Percentiles rank a stretch among this genome's conserved stretches.
These are phyloP conservation scores for Paecilomyces niveus DNA, from an alignment of 2,329 filamentous ascomycete genomes.

Conservation along the genomic window DNA sequence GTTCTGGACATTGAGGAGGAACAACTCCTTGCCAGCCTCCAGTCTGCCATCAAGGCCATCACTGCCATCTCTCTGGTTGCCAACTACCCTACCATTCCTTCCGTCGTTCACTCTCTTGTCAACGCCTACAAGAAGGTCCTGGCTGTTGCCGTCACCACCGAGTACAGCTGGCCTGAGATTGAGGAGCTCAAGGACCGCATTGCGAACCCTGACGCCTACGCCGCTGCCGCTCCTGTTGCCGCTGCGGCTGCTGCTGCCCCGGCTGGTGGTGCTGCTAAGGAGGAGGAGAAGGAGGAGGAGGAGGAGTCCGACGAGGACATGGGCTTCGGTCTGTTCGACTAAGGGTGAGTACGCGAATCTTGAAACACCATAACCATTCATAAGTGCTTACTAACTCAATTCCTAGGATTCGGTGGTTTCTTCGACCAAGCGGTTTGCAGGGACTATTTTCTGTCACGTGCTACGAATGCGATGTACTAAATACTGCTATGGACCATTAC, in stretches of 20 bases:
- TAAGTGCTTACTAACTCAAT: conserved; percentile 23
- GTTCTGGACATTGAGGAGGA: conserved; percentile 94
- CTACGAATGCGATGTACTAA: conserved; percentile 32
- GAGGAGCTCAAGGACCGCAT: conserved; percentile 99
- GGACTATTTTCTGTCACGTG: conserved; percentile 12
- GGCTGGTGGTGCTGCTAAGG: conserved; percentile 45
- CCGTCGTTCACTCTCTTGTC: conserved; percentile 91
- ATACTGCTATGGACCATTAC: conserved; percentile 25
- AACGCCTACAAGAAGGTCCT: conserved; percentile 96
- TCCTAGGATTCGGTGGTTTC: conserved; percentile 67
- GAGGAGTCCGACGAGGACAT: conserved; percentile 53
- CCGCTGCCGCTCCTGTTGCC: conserved; percentile 67
- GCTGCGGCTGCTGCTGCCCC: conserved; percentile 47
- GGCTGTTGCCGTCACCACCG: conserved; percentile 80
- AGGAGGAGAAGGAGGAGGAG: conserved; percentile 55
- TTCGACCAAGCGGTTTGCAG: conserved; percentile 52
- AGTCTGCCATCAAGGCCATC: conserved; percentile 75
- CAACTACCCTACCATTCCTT: conserved; percentile 94
- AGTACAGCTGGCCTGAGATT: conserved; percentile 91
- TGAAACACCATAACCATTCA: conserved; percentile 13
- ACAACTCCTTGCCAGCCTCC: conserved; percentile 81
- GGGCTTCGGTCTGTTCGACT: neutral
- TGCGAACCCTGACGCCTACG: conserved; percentile 96
- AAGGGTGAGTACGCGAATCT: conserved; percentile 34
- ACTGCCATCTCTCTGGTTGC: conserved; percentile 83